phyloP scores from a whole-genome alignment of 164 flowering plant species.

The Annona cherimola region DNA sequence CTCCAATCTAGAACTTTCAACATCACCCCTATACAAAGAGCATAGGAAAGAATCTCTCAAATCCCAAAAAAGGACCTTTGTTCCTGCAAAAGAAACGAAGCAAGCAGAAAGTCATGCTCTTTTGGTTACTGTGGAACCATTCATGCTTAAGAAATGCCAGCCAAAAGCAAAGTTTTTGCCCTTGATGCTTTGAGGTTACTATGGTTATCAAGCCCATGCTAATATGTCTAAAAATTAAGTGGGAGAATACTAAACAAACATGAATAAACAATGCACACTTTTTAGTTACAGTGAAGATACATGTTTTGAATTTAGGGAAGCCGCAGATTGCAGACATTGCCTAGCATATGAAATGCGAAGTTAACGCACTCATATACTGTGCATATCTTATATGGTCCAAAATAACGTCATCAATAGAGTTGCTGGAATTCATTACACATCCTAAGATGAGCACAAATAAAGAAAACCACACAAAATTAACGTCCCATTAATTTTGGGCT shows the following conservation, averaged over 20 bases:
- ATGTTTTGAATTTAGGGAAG: neutral
- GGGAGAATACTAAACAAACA: no score
- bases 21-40: constrained; percentile 55
- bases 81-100: constrained; percentile 35
- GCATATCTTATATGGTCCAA: no score
- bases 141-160: neutral
- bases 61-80: constrained; percentile 76
- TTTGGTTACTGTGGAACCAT: neutral
- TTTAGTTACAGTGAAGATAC: neutral
- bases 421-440: no score
- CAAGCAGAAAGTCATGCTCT: constrained; percentile 1
- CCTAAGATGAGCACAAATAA: no score
- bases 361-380: no score
- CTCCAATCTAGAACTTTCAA: constrained; percentile 66
- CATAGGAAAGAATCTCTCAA: constrained; percentile 54
- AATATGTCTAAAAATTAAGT: neutral
- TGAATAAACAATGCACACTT: neutral
- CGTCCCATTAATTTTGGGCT: no score
- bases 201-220: neutral
- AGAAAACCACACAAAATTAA: no score
- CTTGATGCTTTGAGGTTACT: neutral
- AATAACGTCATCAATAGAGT: no score
- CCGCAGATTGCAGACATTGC: neutral
- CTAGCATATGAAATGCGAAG: neutral
- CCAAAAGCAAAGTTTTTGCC: neutral